phyloP scores from a whole-genome alignment of 2,329 filamentous ascomycete species.

The Nigrospora osmanthi region DNA sequence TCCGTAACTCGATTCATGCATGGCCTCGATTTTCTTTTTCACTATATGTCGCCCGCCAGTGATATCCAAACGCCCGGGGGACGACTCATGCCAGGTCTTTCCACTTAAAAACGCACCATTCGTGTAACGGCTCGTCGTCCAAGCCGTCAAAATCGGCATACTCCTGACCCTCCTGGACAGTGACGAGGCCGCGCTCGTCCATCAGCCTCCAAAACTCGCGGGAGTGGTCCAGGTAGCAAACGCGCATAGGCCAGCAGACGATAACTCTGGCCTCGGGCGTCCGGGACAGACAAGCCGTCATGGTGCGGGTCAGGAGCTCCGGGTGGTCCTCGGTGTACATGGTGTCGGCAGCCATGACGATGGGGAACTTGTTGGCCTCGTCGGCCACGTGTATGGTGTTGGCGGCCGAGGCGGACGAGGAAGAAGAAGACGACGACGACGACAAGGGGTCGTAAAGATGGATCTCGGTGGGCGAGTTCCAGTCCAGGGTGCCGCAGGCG shows the following conservation, averaged over 20 bases:
- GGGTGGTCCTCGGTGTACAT: constrained; percentile 3
- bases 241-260: constrained; percentile 1
- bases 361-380: not conserved
- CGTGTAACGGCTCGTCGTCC: constrained; percentile 1
- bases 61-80: no score
- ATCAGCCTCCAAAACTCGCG: constrained; percentile 2
- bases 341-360: constrained; percentile 1
- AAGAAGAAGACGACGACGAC: no score
- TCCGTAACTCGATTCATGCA: no score
- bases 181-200: constrained; percentile 1
- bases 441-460: not conserved
- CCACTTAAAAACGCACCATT: constrained; percentile 2
- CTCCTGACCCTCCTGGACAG: constrained; percentile 1
- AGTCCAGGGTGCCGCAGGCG: constrained; percentile 1
- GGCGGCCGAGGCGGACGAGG: not conserved
- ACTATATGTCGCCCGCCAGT: no score
- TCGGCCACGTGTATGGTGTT: not conserved
- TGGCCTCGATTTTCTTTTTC: no score
- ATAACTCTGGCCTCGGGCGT: not conserved
- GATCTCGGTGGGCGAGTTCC: not conserved
- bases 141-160: constrained; percentile 1
- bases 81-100: not conserved
- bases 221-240: not conserved
- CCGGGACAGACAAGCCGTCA: not conserved
- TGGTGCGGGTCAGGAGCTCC: constrained; percentile 1